These are phyloP conservation scores for Fusarium continuum DNA, from an alignment of 2,329 filamentous ascomycete genomes.

Conservation along the genomic window DNA sequence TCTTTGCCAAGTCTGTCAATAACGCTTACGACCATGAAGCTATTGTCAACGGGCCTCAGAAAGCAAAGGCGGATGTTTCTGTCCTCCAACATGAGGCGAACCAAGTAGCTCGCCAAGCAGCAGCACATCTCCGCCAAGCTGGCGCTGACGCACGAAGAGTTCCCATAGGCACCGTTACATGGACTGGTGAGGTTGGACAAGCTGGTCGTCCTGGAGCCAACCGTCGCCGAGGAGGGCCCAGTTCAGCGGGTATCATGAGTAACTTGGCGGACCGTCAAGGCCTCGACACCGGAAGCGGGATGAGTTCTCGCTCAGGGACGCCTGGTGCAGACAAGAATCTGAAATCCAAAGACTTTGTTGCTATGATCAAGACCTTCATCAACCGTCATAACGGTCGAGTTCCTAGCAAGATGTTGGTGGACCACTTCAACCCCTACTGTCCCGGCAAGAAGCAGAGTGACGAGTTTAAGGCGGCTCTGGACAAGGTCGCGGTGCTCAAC, in stretches of 20 bases:
- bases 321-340: slow-evolving; percentile 53
- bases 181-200: slow-evolving; percentile 87
- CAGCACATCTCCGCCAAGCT: slow-evolving; percentile 76
- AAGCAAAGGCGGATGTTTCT: slow-evolving; percentile 75
- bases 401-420: slow-evolving; percentile 84
- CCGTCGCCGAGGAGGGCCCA: slow-evolving; percentile 61
- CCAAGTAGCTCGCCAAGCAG: slow-evolving; percentile 79
- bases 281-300: slow-evolving; percentile 53
- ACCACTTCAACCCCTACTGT: slow-evolving; percentile 88
- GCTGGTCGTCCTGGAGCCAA: slow-evolving; percentile 73
- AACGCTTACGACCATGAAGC: slow-evolving; percentile 94
- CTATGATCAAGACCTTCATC: slow-evolving; percentile 82
- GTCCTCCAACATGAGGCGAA: slow-evolving; percentile 86
- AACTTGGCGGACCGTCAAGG: slow-evolving; percentile 68
- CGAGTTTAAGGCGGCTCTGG: slow-evolving; percentile 84
- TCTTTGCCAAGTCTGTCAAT: slow-evolving; percentile 88
- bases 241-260: slow-evolving; percentile 64
- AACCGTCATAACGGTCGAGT: slow-evolving; percentile 79
- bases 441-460: slow-evolving; percentile 69
- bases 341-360: slow-evolving; percentile 70
- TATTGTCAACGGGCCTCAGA: slow-evolving; percentile 81
- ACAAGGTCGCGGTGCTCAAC: slow-evolving; percentile 77
- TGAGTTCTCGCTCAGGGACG: slow-evolving; percentile 58
- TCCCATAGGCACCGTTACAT: slow-evolving; percentile 87
- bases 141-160: slow-evolving; percentile 76